phyloP scores from a whole-genome alignment of 495 filamentous ascomycete species.

The Daldinia loculata region DNA sequence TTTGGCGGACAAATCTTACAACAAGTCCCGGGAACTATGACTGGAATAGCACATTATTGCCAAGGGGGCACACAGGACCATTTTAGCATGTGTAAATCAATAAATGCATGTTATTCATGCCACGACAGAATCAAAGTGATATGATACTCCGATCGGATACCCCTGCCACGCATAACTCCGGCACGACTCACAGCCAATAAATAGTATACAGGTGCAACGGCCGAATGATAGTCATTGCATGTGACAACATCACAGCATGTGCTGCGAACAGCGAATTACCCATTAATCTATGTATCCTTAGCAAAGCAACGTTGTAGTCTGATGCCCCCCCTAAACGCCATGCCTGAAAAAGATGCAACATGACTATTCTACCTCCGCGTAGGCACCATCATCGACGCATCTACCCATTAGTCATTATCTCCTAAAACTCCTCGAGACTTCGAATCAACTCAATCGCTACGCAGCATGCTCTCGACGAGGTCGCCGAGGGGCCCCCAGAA shows the following conservation, averaged over 20 bases:
- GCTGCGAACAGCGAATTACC: conserved; percentile 39
- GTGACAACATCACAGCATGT: conserved; percentile 10
- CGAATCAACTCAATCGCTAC: conserved; percentile 72
- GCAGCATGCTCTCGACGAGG: conserved; percentile 95
- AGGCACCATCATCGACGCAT: conserved; percentile 29
- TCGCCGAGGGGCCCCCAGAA: conserved; percentile 98
- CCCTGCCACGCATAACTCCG: conserved; percentile 20
- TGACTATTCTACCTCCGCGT: conserved; percentile 24
- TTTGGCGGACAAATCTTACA: conserved; percentile 29
- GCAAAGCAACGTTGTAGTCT: conserved; percentile 21
- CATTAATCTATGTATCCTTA: conserved; percentile 21
- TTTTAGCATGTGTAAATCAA: conserved; percentile 32
- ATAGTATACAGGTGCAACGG: conserved; percentile 23
- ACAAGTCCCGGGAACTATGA: conserved; percentile 20
- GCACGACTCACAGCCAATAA: conserved; percentile 9
- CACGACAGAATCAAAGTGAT: conserved; percentile 21
- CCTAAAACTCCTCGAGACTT: background rate
- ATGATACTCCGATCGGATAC: conserved; percentile 22
- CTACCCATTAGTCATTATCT: conserved; percentile 8
- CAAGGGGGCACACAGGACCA: conserved; percentile 20
- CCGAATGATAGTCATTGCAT: background rate
- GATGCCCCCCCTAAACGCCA: conserved; percentile 43
- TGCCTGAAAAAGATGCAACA: conserved; percentile 27
- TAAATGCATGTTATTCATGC: conserved; percentile 40
- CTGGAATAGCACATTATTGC: conserved; percentile 27